Evolutionary conservation across 441 rosid species (phyloP).

Genomic region (Hypseocharis bilobata): DNA sequence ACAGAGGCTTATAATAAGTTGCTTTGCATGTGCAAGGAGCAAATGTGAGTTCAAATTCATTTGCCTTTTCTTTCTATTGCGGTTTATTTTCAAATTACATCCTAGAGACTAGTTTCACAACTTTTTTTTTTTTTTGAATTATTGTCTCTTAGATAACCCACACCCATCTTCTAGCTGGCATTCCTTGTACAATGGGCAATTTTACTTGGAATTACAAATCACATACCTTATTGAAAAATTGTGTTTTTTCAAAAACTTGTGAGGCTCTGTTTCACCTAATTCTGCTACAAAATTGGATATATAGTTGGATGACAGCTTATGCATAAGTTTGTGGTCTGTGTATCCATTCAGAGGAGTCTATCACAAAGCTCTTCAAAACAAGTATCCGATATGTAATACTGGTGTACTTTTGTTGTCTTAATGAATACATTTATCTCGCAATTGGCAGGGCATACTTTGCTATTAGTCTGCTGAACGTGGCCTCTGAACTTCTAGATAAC

Average conservation of each 20-base stretch:
- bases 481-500: slow-evolving; percentile 65
- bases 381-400: not conserved
- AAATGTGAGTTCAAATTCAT: slow-evolving; percentile 47
- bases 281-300: not conserved
- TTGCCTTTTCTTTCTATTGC: not conserved
- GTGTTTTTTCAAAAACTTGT: not conserved
- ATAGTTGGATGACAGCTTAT: not conserved
- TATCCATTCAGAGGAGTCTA: not conserved
- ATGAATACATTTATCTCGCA: slow-evolving; percentile 7
- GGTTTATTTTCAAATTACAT: not conserved
- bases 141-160: not conserved
- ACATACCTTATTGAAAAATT: not conserved
- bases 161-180: not conserved
- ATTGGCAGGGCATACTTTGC: slow-evolving; percentile 76
- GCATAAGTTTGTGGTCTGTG: not conserved
- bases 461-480: slow-evolving; percentile 67
- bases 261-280: not conserved
- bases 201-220: not conserved
- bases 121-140: not conserved
- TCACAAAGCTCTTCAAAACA: not conserved
- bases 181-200: not conserved
- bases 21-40: slow-evolving; percentile 71
- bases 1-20: slow-evolving; percentile 62
- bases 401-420: not conserved
- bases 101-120: not conserved